Conservation (phyloP, 352 stramenopile species). For the Globisporangium paddicum region DNA sequence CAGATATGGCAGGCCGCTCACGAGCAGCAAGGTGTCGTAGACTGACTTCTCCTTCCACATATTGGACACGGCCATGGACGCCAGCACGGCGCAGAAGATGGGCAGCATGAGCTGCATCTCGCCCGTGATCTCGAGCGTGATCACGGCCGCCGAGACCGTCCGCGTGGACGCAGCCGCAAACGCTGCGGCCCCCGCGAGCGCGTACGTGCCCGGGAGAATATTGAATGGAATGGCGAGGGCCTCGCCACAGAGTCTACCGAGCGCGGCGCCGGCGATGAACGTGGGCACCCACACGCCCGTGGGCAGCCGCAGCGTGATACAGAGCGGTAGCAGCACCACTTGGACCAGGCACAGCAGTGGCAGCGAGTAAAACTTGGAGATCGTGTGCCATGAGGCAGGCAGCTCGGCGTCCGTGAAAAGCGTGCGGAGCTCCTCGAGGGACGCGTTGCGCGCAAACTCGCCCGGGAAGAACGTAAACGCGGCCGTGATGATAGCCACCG, state of each 20-base stretch:
- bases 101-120: slow-evolving; percentile 80
- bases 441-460: slow-evolving; percentile 47
- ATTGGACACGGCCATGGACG: slow-evolving; percentile 59
- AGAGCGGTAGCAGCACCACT: slow-evolving; percentile 66
- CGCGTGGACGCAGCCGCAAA: slow-evolving; percentile 68
- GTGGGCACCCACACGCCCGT: slow-evolving; percentile 83
- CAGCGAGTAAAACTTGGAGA: slow-evolving; percentile 75
- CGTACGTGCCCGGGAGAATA: slow-evolving; percentile 67
- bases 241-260: slow-evolving; percentile 80
- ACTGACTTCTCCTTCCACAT: slow-evolving; percentile 71
- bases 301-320: slow-evolving; percentile 76
- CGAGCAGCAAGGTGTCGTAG: slow-evolving; percentile 79
- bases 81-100: slow-evolving; percentile 68
- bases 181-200: slow-evolving; percentile 70
- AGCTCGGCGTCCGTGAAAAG: slow-evolving; percentile 57
- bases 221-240: slow-evolving; percentile 16
- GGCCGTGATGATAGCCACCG: slow-evolving; percentile 57
- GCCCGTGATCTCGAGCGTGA: slow-evolving; percentile 83
- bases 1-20: slow-evolving; percentile 76
- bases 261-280: slow-evolving; percentile 79
- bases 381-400: slow-evolving; percentile 30
- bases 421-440: slow-evolving; percentile 52
- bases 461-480: slow-evolving; percentile 72
- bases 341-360: slow-evolving; percentile 42
- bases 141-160: slow-evolving; percentile 80